phyloP scores from a whole-genome alignment of 257 asterid genomes.

The Capsicum baccatum region DNA sequence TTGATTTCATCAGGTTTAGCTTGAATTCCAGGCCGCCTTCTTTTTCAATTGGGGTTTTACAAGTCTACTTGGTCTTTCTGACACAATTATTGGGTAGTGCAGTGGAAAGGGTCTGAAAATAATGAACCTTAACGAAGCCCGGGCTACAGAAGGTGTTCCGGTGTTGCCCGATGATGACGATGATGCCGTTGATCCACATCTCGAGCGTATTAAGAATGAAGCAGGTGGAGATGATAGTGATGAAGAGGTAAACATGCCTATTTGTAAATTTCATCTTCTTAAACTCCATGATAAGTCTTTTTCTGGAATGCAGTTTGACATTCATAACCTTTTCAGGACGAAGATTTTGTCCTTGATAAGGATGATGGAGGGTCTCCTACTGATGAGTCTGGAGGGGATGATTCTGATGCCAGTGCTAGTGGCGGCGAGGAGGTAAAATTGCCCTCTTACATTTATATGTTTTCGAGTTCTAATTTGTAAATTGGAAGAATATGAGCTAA shows the following conservation, averaged over 20 bases:
- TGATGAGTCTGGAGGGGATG: conserved; percentile 90
- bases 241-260: conserved; percentile 60
- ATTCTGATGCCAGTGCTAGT: conserved; percentile 71
- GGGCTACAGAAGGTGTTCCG: conserved; percentile 62
- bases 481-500: conserved; percentile 27
- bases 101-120: conserved; percentile 82
- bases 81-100: conserved; percentile 37
- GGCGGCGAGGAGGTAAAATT: conserved; percentile 70
- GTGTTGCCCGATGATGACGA: conserved; percentile 64
- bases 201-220: conserved; percentile 78
- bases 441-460: neutral
- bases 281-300: neutral
- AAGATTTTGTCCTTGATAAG: conserved; percentile 73
- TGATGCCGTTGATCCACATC: conserved; percentile 89
- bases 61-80: conserved; percentile 7
- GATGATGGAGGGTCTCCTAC: conserved; percentile 96
- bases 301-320: neutral
- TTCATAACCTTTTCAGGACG: conserved; percentile 56
- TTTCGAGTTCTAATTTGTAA: neutral
- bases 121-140: conserved; percentile 61
- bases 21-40: neutral
- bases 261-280: neutral
- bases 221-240: conserved; percentile 76
- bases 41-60: neutral
- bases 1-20: conserved; percentile 71